Percentiles rank a stretch among this genome's conserved stretches.
These are phyloP conservation scores for Boletus subparvulus DNA, from an alignment of 768 basidiomycete species.

Conservation along the genomic window DNA sequence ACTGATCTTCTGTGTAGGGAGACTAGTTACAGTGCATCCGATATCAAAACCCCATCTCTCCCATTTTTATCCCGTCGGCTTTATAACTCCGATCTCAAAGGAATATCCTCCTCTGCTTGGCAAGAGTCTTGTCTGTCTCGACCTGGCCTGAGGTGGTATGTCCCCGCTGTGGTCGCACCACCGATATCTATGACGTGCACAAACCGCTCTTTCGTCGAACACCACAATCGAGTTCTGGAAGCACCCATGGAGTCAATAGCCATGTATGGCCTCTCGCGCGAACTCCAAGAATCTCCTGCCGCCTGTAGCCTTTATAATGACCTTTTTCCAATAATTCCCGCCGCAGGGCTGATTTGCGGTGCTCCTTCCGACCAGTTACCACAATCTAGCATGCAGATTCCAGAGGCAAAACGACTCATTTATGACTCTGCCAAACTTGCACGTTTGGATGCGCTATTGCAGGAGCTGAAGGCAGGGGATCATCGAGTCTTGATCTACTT, in stretches of 20 bases:
- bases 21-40: constrained; percentile 16
- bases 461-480: constrained; percentile 88
- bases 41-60: constrained; percentile 19
- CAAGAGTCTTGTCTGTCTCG: constrained; percentile 78
- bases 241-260: constrained; percentile 74
- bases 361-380: constrained; percentile 78
- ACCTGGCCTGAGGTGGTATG: constrained; percentile 77
- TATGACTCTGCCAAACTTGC: constrained; percentile 97
- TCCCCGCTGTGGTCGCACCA: constrained; percentile 84
- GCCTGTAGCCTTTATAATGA: constrained; percentile 48
- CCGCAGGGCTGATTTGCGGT: constrained; percentile 62
- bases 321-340: constrained; percentile 59
- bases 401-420: constrained; percentile 91
- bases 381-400: constrained; percentile 82
- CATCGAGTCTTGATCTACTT: constrained; percentile 96
- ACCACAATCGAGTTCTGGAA: constrained; percentile 56
- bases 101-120: constrained; percentile 67
- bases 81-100: constrained; percentile 47
- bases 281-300: constrained; percentile 56
- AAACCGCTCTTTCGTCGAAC: constrained; percentile 77
- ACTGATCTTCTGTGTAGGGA: constrained; percentile 21
- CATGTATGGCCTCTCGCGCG: constrained; percentile 79
- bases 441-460: constrained; percentile 82
- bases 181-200: constrained; percentile 71
- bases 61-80: constrained; percentile 32